A percentile compares a stretch with the other conserved stretches of the same genome.
Conservation (phyloP, 345 rosid genomes). For the Litchi chinensis region DNA sequence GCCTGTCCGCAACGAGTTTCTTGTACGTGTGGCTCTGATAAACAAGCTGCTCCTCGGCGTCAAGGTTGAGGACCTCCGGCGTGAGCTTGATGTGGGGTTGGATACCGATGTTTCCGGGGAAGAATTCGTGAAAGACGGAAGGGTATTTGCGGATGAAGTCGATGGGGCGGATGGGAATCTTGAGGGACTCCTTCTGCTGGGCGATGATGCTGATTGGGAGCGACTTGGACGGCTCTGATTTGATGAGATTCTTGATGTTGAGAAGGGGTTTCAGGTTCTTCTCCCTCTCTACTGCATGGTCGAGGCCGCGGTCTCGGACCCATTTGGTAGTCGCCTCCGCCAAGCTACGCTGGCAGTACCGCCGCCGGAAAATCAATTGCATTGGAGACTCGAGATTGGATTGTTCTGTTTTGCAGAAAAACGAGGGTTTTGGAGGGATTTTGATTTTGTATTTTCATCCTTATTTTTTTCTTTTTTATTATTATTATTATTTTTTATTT, state of each 20-base stretch:
- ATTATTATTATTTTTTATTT: not conserved
- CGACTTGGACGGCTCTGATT: conserved; percentile 86
- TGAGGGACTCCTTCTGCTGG: conserved; percentile 50
- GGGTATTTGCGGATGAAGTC: conserved; percentile 84
- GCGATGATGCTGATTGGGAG: conserved; percentile 71
- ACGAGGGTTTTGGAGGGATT: conserved; percentile 26
- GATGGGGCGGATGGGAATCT: conserved; percentile 78
- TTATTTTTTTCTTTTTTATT: not conserved
- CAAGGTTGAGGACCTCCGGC: conserved; percentile 68
- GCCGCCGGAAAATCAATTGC: conserved; percentile 10
- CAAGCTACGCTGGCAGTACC: conserved; percentile 27
- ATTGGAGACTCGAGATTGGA: not conserved
- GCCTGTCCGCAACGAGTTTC: conserved; percentile 66
- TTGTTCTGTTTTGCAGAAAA: not conserved
- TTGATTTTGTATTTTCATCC: not conserved
- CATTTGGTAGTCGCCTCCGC: conserved; percentile 40
- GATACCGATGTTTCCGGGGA: conserved; percentile 72
- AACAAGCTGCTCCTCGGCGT: conserved; percentile 82
- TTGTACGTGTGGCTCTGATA: conserved; percentile 69
- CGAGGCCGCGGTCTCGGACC: conserved; percentile 91
- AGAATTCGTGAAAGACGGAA: conserved; percentile 66
- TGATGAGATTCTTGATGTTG: conserved; percentile 71
- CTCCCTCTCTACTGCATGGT: conserved; percentile 89
- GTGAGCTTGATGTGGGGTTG: conserved; percentile 88
- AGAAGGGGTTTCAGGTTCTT: conserved; percentile 71